Evolutionary conservation across 176 grass and related monocot species (phyloP), one percentile per base, ranked within the genome.

Genomic region (Zoysia japonica): DNA sequence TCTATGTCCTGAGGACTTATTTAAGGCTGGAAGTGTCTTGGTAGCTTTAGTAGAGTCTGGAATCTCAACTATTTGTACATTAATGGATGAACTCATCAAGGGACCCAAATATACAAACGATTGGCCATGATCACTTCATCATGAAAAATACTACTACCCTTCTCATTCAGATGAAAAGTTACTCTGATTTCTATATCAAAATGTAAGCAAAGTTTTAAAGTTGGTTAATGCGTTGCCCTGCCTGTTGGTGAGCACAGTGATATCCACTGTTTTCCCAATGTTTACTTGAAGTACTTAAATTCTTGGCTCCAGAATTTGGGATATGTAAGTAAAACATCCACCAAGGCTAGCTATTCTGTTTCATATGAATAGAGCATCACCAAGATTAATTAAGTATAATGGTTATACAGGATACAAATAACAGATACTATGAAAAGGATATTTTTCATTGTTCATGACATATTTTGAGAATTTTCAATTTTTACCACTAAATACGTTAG

Each of bases 21-120:
- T 66, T 80, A 65, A 61, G 71, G 77, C 54, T 47, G 71, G 45
- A 69, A 69, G 73, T 86, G 64, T 61, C 46, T 81, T 37, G 46
- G 71, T 70, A 76, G 85, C 64, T 38, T 53, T 54, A 81, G 45
- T 70, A 63, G 65, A 64, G 78, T 46, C 63, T 70, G 46, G 63
- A 67, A 66, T 84, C 76, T 79, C 70, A 71, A 67, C 68, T 78
- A 42, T 84, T 51, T 84, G 86, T 88, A 93, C 75, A 86, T 92
- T 87, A 79, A 79, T 74, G 72, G 70, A 81, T 77, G 43, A 76
- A 78, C 51, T 62, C 83, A 66, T 83, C 77, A 43, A 78, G 76
- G 67, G 53, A 90, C 65, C 76, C 17, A 75, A 84, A 84, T 77
- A 81, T 51, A 80, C 71, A 62, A 76, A 54, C 75, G 71, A n/a